Percentiles rank a stretch among this genome's conserved stretches.
phyloP scores from a whole-genome alignment of 169 alveolate species.

The Perkinsus chesapeaki region DNA sequence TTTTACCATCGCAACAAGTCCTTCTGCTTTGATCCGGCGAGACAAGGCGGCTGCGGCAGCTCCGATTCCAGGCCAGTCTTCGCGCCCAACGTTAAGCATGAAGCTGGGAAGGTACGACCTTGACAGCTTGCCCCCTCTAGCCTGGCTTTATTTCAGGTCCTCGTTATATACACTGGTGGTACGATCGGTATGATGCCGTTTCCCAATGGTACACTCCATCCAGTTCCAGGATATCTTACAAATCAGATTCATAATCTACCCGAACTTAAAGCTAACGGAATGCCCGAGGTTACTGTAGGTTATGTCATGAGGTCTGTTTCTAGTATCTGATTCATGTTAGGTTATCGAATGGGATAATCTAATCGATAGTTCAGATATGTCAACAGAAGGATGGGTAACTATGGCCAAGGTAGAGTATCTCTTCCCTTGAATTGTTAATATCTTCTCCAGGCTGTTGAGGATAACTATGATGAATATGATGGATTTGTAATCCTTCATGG shows the following conservation, averaged over 20 bases:
- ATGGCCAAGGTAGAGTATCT: conserved; percentile 37
- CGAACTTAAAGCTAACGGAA: conserved; percentile 22
- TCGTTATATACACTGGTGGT: conserved; percentile 50
- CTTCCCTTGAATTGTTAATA: not conserved
- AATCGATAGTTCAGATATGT: conserved; percentile 33
- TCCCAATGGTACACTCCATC: conserved; percentile 23
- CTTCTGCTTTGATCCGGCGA: not conserved
- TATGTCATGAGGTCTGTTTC: not conserved
- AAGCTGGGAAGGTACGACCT: not conserved
- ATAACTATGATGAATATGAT: conserved; percentile 53
- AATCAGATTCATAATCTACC: conserved; percentile 16
- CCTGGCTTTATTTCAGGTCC: conserved; percentile 8
- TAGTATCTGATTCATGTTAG: conserved; percentile 22
- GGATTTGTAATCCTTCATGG: conserved; percentile 71
- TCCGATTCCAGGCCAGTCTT: not conserved
- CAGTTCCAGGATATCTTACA: not conserved
- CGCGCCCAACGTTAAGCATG: not conserved
- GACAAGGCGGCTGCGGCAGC: not conserved
- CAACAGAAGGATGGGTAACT: conserved; percentile 27
- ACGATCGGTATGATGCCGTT: conserved; percentile 45
- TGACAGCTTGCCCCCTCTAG: not conserved
- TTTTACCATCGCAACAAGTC: not conserved
- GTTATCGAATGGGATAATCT: conserved; percentile 31
- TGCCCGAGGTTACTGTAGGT: not conserved
- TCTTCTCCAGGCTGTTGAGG: conserved; percentile 26